Percentiles rank a stretch among this genome's conserved stretches.
phyloP scores from a whole-genome alignment of 148 eudicot genomes.

The Vaccinium corymbosum region DNA sequence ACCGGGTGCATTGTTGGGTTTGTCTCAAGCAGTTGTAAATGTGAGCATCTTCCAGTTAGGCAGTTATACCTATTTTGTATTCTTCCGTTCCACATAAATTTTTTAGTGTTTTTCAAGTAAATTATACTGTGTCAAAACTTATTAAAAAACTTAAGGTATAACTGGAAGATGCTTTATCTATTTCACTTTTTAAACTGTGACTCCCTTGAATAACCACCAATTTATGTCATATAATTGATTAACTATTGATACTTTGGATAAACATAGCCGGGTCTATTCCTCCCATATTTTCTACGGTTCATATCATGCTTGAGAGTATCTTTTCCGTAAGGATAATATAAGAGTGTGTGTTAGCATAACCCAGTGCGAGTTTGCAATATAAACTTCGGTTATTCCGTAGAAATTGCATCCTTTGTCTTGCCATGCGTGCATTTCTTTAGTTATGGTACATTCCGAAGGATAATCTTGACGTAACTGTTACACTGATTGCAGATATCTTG shows the following conservation, averaged over 20 bases:
- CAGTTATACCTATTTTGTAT: neutral
- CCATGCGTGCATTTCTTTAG: constrained; percentile 7
- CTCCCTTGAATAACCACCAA: too few species aligned
- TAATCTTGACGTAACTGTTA: neutral
- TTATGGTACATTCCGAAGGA: neutral
- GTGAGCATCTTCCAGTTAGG: neutral
- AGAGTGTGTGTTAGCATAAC: neutral
- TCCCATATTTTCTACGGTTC: neutral
- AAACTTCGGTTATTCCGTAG: neutral
- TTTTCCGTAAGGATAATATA: neutral
- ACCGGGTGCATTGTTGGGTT: neutral
- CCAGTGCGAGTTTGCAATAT: neutral
- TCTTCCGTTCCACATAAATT: neutral
- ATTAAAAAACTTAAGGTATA: neutral
- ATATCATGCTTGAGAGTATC: neutral
- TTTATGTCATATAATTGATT: neutral
- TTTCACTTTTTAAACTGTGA: too few species aligned
- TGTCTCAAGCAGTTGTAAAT: neutral
- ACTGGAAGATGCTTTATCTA: too few species aligned
- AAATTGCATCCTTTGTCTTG: neutral
- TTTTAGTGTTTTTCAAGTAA: neutral
- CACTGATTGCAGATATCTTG: constrained; percentile 78
- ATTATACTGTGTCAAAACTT: neutral
- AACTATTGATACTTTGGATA: neutral
- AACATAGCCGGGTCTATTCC: neutral